phyloP scores from a whole-genome alignment of 768 basidiomycete genomes.

The Strobilomyces echinocephalus region DNA sequence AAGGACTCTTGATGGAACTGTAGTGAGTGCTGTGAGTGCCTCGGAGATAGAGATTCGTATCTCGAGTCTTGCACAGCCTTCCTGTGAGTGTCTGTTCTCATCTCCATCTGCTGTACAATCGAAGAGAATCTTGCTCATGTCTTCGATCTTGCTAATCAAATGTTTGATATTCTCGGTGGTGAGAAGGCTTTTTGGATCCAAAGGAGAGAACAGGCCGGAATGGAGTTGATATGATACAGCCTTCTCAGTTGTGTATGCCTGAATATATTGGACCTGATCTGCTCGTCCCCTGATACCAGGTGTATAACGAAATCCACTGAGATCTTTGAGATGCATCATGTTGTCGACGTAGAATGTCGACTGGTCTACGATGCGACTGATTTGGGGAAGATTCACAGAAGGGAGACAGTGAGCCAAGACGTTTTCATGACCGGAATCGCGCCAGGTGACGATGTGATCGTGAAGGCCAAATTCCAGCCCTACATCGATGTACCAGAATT shows the following conservation, averaged over 20 bases:
- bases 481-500: neutral
- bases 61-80: constrained; percentile 2
- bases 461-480: neutral
- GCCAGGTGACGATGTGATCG: neutral
- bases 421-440: neutral
- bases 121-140: neutral
- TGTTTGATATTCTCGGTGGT: neutral
- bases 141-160: neutral
- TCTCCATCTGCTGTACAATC: neutral
- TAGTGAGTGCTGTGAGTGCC: neutral
- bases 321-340: neutral
- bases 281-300: neutral
- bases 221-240: constrained; percentile 2
- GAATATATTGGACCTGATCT: neutral
- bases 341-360: neutral
- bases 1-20: neutral
- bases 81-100: neutral
- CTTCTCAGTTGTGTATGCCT: constrained; percentile 12
- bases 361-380: too few relatives aligned
- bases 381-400: too few relatives aligned
- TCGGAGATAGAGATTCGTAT: neutral
- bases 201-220: neutral
- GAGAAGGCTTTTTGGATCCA: neutral
- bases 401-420: neutral
- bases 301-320: neutral